phyloP scores from a whole-genome alignment of 2,329 filamentous ascomycete genomes.

The Bisporella sp. region DNA sequence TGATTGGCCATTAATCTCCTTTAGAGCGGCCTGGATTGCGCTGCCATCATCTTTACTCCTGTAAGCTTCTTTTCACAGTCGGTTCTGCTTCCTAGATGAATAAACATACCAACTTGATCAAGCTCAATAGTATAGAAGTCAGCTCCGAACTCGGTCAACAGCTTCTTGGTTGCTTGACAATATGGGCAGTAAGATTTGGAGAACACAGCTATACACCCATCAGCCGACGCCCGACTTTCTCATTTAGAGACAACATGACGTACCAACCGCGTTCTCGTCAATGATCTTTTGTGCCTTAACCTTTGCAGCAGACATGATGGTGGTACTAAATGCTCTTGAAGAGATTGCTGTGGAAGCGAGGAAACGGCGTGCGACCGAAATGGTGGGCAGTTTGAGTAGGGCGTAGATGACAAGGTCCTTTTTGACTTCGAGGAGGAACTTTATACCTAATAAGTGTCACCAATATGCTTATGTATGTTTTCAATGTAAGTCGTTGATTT shows the following conservation, averaged over 20 bases:
- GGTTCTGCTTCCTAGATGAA: neutral
- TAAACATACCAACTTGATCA: constrained; percentile 68
- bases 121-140: constrained; percentile 75
- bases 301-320: constrained; percentile 73
- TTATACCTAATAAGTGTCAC: too few species aligned
- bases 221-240: too few species aligned
- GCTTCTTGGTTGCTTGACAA: constrained; percentile 72
- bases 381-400: constrained; percentile 25
- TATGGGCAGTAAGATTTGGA: constrained; percentile 96
- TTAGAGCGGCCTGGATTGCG: constrained; percentile 76
- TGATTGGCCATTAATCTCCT: constrained; percentile 72
- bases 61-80: constrained; percentile 7
- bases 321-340: constrained; percentile 27
- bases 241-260: constrained; percentile 25
- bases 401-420: too few species aligned
- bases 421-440: too few species aligned
- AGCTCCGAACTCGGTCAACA: constrained; percentile 62
- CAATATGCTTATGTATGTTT: too few species aligned
- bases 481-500: too few species aligned
- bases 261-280: constrained; percentile 80
- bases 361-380: constrained; percentile 66
- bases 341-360: constrained; percentile 56
- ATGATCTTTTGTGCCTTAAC: constrained; percentile 81
- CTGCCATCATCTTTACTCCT: constrained; percentile 62
- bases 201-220: constrained; percentile 65